These are phyloP conservation scores for Paspalum vaginatum DNA, from an alignment of 176 grass and related monocot species.

Conservation along the genomic window DNA sequence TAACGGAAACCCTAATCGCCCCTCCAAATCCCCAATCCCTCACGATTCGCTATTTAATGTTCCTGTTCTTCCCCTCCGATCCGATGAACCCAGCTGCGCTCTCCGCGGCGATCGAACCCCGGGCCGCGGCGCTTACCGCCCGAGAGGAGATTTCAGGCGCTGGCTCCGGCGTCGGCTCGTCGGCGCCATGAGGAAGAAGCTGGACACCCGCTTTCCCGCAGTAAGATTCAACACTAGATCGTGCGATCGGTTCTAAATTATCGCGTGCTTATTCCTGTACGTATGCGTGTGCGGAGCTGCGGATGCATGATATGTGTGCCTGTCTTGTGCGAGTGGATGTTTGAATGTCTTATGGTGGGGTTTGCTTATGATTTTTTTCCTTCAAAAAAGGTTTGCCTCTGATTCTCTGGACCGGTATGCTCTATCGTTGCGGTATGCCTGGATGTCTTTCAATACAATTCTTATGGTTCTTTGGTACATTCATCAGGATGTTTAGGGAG, in stretches of 20 bases:
- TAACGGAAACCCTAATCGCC: slow-evolving; percentile 62
- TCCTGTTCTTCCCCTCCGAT: slow-evolving; percentile 30
- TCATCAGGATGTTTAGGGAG: not conserved
- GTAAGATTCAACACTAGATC: slow-evolving; percentile 23
- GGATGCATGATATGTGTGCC: not conserved
- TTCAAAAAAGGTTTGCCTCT: not conserved
- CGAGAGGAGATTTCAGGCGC: not conserved
- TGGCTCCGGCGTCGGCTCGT: not conserved
- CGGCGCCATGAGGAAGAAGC: slow-evolving; percentile 95
- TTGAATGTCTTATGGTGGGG: not conserved
- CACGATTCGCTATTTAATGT: slow-evolving; percentile 52
- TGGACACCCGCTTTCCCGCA: slow-evolving; percentile 97
- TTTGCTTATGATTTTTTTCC: not conserved
- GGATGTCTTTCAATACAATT: not conserved
- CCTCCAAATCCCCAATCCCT: slow-evolving; percentile 27
- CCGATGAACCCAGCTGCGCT: slow-evolving; percentile 38
- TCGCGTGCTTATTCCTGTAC: not conserved
- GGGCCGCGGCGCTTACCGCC: not conserved
- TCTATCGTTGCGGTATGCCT: not conserved
- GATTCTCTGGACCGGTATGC: not conserved
- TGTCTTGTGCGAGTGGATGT: not conserved
- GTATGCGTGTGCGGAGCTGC: not conserved
- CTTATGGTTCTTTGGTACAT: not conserved
- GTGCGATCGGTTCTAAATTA: not conserved
- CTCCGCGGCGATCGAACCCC: slow-evolving; percentile 40